A percentile compares a stretch with the other conserved stretches of the same genome.
These are phyloP conservation scores for Knoxia roxburghii DNA, from an alignment of 257 asterid genomes.

Conservation along the genomic window DNA sequence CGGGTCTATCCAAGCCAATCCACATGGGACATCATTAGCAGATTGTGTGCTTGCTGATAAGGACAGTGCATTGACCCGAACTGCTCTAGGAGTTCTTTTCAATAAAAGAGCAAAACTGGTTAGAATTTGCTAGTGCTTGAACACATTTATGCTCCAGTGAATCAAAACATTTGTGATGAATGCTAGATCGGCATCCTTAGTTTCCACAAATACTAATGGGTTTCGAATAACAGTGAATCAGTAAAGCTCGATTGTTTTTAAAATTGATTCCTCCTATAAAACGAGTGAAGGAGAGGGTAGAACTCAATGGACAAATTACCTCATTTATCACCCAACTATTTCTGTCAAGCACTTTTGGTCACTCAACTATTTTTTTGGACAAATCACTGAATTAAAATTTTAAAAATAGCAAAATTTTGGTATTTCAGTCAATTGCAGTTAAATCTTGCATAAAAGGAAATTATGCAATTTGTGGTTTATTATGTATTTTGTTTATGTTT, in stretches of 20 bases:
- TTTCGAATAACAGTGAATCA: neutral
- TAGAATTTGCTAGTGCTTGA: constrained; percentile 5
- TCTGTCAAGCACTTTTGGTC: no score
- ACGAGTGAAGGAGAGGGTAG: no score
- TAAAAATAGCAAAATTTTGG: no score
- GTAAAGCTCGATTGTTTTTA: neutral
- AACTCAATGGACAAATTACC: no score
- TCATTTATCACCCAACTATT: no score
- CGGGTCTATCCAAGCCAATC: constrained; percentile 19
- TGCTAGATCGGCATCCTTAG: neutral
- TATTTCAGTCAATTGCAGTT: no score
- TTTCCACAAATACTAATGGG: neutral
- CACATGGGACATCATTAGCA: constrained; percentile 14
- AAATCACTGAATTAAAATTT: no score
- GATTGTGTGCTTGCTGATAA: constrained; percentile 24
- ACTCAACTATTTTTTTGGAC: no score
- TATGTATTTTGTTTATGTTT: neutral
- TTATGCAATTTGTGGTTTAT: neutral
- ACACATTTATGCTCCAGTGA: neutral
- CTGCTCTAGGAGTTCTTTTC: constrained; percentile 42
- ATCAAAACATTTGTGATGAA: neutral
- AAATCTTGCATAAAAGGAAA: no score
- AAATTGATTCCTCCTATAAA: no score
- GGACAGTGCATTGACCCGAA: constrained; percentile 22
- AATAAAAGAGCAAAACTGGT: constrained; percentile 46